Conservation (phyloP, 352 stramenopile species). For the Peronosclerospora sorghi region DNA sequence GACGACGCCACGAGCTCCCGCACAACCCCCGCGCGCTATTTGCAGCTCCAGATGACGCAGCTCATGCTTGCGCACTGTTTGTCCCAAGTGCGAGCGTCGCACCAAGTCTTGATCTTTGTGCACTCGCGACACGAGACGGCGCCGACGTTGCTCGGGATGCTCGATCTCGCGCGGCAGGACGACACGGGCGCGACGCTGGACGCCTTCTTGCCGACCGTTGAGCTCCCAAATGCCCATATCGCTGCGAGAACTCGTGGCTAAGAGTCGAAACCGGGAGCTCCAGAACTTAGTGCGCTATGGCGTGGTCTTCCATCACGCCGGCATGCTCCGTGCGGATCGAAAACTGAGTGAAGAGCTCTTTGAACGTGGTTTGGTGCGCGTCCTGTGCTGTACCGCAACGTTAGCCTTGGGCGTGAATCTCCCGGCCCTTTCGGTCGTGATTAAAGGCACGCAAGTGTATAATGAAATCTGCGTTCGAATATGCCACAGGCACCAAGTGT, state of each 20-base stretch:
- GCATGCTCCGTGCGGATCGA: slow-evolving; percentile 91
- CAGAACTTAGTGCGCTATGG: slow-evolving; percentile 89
- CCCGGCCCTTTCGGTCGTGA: slow-evolving; percentile 97
- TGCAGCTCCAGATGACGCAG: slow-evolving; percentile 83
- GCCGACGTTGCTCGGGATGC: slow-evolving; percentile 88
- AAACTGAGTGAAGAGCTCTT: slow-evolving; percentile 98
- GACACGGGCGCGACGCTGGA: slow-evolving; percentile 51
- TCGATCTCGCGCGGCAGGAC: slow-evolving; percentile 77
- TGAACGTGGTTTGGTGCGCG: slow-evolving; percentile 91
- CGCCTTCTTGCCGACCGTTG: slow-evolving; percentile 41
- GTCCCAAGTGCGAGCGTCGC: slow-evolving; percentile 43
- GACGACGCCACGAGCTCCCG: slow-evolving; percentile 46
- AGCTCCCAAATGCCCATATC: slow-evolving; percentile 43
- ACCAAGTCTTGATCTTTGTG: slow-evolving; percentile 99
- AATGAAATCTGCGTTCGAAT: too few relatives aligned
- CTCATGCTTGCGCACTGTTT: slow-evolving; percentile 61
- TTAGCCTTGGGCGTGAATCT: slow-evolving; percentile 99
- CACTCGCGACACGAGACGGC: slow-evolving; percentile 98
- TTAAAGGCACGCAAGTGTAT: slow-evolving; percentile 99
- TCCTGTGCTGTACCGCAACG: slow-evolving; percentile 98
- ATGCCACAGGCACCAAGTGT: too few relatives aligned
- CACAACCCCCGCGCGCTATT: too few relatives aligned
- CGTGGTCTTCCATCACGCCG: slow-evolving; percentile 97
- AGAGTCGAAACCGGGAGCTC: slow-evolving; percentile 93
- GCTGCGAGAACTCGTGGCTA: slow-evolving; percentile 72